phyloP scores from a whole-genome alignment of 805 yeast genomes.

The Saturnispora kantuleensis region DNA sequence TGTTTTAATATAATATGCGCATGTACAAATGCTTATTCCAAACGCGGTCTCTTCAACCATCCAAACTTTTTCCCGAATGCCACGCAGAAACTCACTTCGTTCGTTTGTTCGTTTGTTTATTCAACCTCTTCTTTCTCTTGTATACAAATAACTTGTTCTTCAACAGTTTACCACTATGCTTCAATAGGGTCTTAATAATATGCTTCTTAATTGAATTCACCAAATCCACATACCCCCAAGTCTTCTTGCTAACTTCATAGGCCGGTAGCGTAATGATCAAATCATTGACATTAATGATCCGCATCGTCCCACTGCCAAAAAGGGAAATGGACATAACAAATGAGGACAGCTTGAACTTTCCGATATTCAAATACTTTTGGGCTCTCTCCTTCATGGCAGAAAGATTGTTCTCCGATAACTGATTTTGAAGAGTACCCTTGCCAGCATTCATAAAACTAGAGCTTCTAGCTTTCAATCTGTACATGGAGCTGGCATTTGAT shows the following conservation, averaged over 20 bases:
- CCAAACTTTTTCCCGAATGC: no score
- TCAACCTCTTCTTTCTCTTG: constrained; percentile 11
- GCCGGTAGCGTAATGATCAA: constrained; percentile 59
- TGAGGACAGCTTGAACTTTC: constrained; percentile 41
- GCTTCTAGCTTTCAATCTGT: background rate
- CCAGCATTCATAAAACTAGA: background rate
- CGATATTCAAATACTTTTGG: constrained; percentile 59
- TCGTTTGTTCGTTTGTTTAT: background rate
- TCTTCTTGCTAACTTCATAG: constrained; percentile 45
- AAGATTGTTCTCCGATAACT: constrained; percentile 10
- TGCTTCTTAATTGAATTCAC: constrained; percentile 52
- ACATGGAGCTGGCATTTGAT: background rate
- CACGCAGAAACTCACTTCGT: no score
- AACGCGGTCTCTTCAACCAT: no score
- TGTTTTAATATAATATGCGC: no score
- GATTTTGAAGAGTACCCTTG: background rate
- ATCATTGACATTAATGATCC: constrained; percentile 68
- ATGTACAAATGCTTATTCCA: no score
- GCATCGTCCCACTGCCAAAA: constrained; percentile 60
- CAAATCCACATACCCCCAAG: constrained; percentile 68
- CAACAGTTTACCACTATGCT: constrained; percentile 66
- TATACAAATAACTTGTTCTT: constrained; percentile 51
- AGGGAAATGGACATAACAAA: constrained; percentile 60
- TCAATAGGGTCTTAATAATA: constrained; percentile 44
- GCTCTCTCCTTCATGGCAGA: constrained; percentile 70